Evolutionary conservation across 768 basidiomycete genomes (phyloP).

Genomic region (Tylopilus balloui): DNA sequence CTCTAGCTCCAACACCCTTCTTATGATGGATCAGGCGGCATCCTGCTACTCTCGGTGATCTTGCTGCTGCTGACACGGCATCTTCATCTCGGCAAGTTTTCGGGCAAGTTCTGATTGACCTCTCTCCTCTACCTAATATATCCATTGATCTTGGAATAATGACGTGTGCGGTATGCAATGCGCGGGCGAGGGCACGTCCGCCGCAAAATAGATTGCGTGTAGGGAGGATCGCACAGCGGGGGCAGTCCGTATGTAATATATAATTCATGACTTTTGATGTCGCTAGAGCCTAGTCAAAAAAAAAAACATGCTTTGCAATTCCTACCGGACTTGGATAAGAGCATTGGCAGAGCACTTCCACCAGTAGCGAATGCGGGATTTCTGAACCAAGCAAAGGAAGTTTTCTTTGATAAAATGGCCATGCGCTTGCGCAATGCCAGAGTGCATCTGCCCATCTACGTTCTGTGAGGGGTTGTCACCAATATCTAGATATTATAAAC

Average conservation of each 20-base stretch:
- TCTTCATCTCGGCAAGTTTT: slow-evolving; percentile 36
- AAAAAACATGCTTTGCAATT: too few species aligned
- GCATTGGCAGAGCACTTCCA: too few species aligned
- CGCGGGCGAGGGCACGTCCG: not conserved
- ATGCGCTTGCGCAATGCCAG: too few species aligned
- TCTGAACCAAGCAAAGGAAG: too few species aligned
- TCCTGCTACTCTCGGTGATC: slow-evolving; percentile 39
- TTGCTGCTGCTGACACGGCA: slow-evolving; percentile 39
- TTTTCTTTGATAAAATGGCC: too few species aligned
- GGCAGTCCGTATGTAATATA: not conserved
- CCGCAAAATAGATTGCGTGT: not conserved
- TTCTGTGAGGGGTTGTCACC: too few species aligned
- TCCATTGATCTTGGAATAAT: not conserved
- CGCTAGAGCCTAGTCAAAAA: too few species aligned
- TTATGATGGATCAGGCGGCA: slow-evolving; percentile 25
- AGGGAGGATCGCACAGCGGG: not conserved
- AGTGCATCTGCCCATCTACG: too few species aligned
- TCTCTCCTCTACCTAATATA: not conserved
- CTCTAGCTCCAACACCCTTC: not conserved
- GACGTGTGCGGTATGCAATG: not conserved
- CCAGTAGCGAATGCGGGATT: too few species aligned
- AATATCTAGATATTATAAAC: too few species aligned
- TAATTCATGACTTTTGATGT: not conserved
- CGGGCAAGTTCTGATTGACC: slow-evolving; percentile 38
- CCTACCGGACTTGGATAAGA: too few species aligned